Base-by-base conservation (phyloP, 768 basidiomycete genomes). In the Ephemerocybe angulata region DNA sequence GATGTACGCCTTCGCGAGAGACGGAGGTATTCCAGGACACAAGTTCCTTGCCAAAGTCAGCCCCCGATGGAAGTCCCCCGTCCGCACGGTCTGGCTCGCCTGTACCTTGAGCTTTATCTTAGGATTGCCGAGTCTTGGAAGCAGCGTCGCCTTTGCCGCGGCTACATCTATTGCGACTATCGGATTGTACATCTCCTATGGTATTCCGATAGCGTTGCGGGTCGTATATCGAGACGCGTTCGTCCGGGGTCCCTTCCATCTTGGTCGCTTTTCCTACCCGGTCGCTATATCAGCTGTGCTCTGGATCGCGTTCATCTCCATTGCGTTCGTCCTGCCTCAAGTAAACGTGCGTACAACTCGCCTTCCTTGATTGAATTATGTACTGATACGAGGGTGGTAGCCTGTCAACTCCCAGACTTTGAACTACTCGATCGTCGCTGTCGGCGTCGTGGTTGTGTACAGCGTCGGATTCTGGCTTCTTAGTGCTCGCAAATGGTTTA, bases 1-100 rank as follows among this genome's bases (percentile, higher is more conserved):
- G 88, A 88, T 87, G 85, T 92, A 84, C 64, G 85, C 88, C 0
- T 90, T 90, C 62, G 78, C 86, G 3, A 79, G 89, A 33, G 89
- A 92, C 65, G 84, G 87, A 0, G 87, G 80, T 11, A 76, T 89
- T 24, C 87, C 88, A 0, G 86, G 83, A 12, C 83, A 83, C 57
- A 76, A 64, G 31, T 88, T 84, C 68, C 84, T 89, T 68, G 79
- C 80, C 60, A 78, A 83, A 58, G 87, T 89, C 31, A 80, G 81
- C 66, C 52, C 67, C 11, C 74, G 73, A 48, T 80, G 77, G 72
- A 80, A 76, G 63, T 85, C 82, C 3, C 88, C 88, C 2, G 77
- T 87, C 52, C 78, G 87, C 11, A 86, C 88, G 27, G 88, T 91
- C 2, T 90, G 89, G 88, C 80, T 91, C 40, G 87, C 87, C 1